Base-by-base conservation (phyloP, 1,139 yeast species). In the Eremothecium cymbalariae region DNA sequence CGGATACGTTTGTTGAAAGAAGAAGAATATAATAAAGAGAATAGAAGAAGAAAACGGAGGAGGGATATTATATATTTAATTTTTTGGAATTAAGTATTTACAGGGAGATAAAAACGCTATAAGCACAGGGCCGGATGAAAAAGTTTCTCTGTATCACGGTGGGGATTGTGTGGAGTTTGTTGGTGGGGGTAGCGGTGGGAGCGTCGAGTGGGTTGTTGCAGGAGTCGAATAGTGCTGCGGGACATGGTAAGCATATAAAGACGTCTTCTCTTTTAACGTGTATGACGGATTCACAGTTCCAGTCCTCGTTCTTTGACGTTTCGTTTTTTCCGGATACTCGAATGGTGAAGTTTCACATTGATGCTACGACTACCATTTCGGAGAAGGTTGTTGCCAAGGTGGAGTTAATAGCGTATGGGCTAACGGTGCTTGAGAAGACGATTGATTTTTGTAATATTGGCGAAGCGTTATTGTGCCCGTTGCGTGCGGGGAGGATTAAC, bases 191-290 rank as follows among this genome's bases (percentile, higher is more conserved):
- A n/a, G n/a, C n/a, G n/a, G n/a, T n/a, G n/a, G n/a, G n/a, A n/a
- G n/a, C n/a, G n/a, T n/a, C n/a, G n/a, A n/a, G n/a, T n/a, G n/a
- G n/a, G n/a, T n/a, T n/a, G n/a, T n/a, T n/a, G n/a, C n/a, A n/a
- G n/a, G n/a, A n/a, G n/a, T n/a, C n/a, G n/a, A n/a, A n/a, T n/a
- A n/a, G n/a, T n/a, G n/a, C n/a, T n/a, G n/a, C n/a, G n/a, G n/a
- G n/a, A n/a, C n/a, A n/a, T n/a, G 22, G 15, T 4, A 52, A 45
- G 32, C 46, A 46, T 38, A 36, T 63, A 30, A 54, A 48, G 35
- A 61, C 95, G 1, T 60, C 74, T 9, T 85, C 97, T n/a, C 68
- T 93, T 47, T 65, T 88, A 48, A 83, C 98, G 32, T 90, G 99
- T 65, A 86, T 86, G 95, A 80, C 77, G 37, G 67, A 82, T 59